Evolutionary conservation across 768 basidiomycete species (phyloP).

Genomic region (Calocera cornea): DNA sequence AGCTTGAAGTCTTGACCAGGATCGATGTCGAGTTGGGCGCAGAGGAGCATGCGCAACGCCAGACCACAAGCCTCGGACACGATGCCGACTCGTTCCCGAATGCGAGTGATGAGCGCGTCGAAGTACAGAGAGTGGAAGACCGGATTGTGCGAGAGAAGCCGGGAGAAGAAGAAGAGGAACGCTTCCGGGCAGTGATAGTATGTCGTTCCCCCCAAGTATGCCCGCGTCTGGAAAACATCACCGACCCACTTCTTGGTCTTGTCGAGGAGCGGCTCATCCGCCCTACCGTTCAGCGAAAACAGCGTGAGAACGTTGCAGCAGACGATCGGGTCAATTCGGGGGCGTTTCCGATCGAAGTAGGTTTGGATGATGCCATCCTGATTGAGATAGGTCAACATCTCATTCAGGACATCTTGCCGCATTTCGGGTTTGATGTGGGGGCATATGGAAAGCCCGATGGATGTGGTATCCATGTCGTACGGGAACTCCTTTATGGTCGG

Average conservation of each 20-base stretch:
- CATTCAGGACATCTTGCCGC: conserved; percentile 37
- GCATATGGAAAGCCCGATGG: conserved; percentile 35
- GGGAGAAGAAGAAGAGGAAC: conserved; percentile 39
- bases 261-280: conserved; percentile 27
- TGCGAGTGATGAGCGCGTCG: conserved; percentile 31
- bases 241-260: conserved; percentile 37
- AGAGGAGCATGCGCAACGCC: conserved; percentile 41
- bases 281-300: conserved; percentile 39
- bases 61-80: conserved; percentile 42
- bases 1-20: conserved; percentile 2
- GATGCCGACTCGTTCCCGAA: conserved; percentile 38
- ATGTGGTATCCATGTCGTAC: conserved; percentile 46
- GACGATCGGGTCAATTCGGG: conserved; percentile 33
- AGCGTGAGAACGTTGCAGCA: conserved; percentile 38
- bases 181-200: conserved; percentile 42
- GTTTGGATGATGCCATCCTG: conserved; percentile 41
- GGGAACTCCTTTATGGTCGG: conserved; percentile 40
- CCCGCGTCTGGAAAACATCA: conserved; percentile 38
- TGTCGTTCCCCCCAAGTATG: conserved; percentile 41
- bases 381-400: conserved; percentile 40
- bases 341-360: conserved; percentile 9
- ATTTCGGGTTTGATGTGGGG: conserved; percentile 23
- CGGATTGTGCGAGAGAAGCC: conserved; percentile 29
- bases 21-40: conserved; percentile 15
- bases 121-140: conserved; percentile 25